Evolutionary conservation across 1,284 basidiomycete species (phyloP), one percentile per base, ranked within the genome.

Genomic region (Rhodotorula sp.): DNA sequence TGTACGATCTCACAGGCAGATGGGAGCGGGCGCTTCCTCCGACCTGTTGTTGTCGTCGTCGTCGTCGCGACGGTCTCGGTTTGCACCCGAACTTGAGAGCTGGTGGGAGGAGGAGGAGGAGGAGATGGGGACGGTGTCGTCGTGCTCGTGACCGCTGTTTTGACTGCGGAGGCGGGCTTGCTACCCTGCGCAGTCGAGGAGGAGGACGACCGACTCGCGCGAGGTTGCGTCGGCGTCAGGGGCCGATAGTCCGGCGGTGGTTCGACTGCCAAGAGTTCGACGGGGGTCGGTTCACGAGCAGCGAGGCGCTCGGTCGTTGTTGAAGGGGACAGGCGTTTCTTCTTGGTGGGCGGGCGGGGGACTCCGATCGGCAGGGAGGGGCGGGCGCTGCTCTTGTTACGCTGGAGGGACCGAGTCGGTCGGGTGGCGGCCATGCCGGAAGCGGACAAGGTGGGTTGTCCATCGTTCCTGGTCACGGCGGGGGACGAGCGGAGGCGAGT

Each of bases 281-380:
- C 39, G 39, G 39, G 39, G 2, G 39, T 43, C 26, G 20, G 20
- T 34, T 21, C 51, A 57, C 21, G 61, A 29, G 39, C 34, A 29
- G 39, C 34, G 43, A 7, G 16, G 15, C 31, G 29, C 10, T 15
- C n/a, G 26, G 18, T 4, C 29, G 39, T 43, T 14, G 39, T 43
- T 43, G 10, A 43, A 10, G 39, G 12, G 10, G 39, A 43, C 58
- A 46, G 0, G 66, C 23, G 21, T 56, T 56, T 52, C 51, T 56
- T 52, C 51, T 52, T 56, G 54, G 66, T 67, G 12, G 66, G 56
- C 7, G 66, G 66, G 26, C 66, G 66, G 47, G 66, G 66, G 60
- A 67, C 54, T 56, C 66, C 66, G 43, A 43, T 18, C 15, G 52
- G 59, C 3, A 47, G 51, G 23, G 46, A 31, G 57, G 20, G 8